phyloP scores from a whole-genome alignment of 2,329 filamentous ascomycete species.

The Aspergillus tubingensis region DNA sequence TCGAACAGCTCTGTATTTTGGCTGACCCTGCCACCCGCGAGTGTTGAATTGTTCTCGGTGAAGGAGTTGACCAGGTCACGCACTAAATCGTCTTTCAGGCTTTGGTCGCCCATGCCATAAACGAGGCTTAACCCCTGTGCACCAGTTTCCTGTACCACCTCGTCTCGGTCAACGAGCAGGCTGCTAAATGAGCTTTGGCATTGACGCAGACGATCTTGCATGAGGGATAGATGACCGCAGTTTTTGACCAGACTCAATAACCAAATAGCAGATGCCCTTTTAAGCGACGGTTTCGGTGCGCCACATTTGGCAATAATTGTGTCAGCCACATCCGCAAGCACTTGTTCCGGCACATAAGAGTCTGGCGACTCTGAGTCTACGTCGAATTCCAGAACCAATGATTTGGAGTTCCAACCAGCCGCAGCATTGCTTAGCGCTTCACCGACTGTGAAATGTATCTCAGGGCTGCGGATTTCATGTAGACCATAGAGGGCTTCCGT shows the following conservation, averaged over 20 bases:
- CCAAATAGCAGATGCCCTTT: conserved; percentile 95
- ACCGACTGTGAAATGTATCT: conserved; percentile 87
- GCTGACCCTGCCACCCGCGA: conserved; percentile 74
- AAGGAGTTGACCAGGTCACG: conserved; percentile 87
- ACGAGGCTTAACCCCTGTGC: conserved; percentile 88
- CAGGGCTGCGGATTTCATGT: conserved; percentile 80
- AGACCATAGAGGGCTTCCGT: conserved; percentile 71
- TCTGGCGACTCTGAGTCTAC: conserved; percentile 60
- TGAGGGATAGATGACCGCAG: conserved; percentile 73
- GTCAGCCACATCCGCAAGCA: conserved; percentile 62
- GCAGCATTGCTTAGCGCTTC: conserved; percentile 80
- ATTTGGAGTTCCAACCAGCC: conserved; percentile 80
- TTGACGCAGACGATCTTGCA: conserved; percentile 73
- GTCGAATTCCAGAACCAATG: conserved; percentile 73
- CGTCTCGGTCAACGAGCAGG: conserved; percentile 83
- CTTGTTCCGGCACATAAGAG: conserved; percentile 36
- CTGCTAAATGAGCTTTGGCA: conserved; percentile 86
- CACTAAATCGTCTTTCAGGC: conserved; percentile 78
- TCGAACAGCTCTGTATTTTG: conserved; percentile 93
- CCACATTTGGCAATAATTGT: conserved; percentile 77
- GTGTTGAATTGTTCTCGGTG: conserved; percentile 64
- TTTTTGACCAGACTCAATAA: conserved; percentile 88
- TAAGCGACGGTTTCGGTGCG: conserved; percentile 81
- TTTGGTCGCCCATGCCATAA: conserved; percentile 85
- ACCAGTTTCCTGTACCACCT: conserved; percentile 93